Percentiles rank a stretch among this genome's conserved stretches.
These are phyloP conservation scores for Psilocybe cyanescens DNA, from an alignment of 768 basidiomycete genomes.

Conservation along the genomic window DNA sequence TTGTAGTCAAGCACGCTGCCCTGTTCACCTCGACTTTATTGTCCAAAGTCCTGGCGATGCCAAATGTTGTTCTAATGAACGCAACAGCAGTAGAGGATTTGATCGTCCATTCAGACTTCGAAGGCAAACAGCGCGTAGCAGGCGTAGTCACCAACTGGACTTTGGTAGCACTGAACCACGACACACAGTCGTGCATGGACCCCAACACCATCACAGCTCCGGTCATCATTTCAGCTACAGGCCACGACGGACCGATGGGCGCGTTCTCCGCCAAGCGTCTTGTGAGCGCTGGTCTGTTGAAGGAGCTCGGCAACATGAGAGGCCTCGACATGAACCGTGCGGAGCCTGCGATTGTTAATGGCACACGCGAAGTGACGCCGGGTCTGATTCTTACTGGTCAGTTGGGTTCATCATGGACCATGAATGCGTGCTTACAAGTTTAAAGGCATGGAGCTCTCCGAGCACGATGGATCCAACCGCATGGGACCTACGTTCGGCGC, in stretches of 20 bases:
- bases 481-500: constrained; percentile 83
- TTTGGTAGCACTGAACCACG: constrained; percentile 61
- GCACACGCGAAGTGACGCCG: constrained; percentile 75
- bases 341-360: constrained; percentile 82
- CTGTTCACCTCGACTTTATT: constrained; percentile 81
- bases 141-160: constrained; percentile 60
- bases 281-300: constrained; percentile 73
- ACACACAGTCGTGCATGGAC: constrained; percentile 80
- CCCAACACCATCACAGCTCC: constrained; percentile 85
- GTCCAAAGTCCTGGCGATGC: constrained; percentile 68
- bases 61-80: constrained; percentile 77
- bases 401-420: constrained; percentile 21
- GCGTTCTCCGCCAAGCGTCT: constrained; percentile 82
- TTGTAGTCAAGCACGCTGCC: constrained; percentile 83
- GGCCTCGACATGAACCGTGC: constrained; percentile 82
- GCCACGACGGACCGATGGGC: constrained; percentile 82
- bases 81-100: constrained; percentile 84
- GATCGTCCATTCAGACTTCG: constrained; percentile 65
- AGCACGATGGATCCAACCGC: constrained; percentile 79
- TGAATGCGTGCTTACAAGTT: constrained; percentile 3
- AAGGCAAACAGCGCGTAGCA: constrained; percentile 51
- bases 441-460: constrained; percentile 80
- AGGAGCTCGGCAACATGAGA: constrained; percentile 79
- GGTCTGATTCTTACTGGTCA: constrained; percentile 75
- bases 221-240: constrained; percentile 70